These are phyloP conservation scores for Aspergillus sp. DNA, from an alignment of 2,329 filamentous ascomycete species.

Conservation along the genomic window DNA sequence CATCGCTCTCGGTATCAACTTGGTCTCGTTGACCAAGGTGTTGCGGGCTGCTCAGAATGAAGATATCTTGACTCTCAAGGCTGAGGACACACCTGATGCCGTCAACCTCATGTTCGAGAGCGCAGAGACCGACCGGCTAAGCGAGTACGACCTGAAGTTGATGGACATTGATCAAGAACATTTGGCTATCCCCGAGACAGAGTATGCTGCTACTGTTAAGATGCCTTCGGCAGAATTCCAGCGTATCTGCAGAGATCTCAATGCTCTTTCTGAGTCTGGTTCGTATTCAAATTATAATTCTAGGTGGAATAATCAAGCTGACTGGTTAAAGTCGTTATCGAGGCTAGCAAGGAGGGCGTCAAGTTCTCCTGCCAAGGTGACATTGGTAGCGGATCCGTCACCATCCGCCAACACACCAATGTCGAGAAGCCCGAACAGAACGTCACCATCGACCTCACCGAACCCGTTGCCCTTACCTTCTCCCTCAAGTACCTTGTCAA, in stretches of 20 bases:
- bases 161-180: conserved; percentile 99
- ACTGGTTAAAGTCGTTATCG: conserved; percentile 69
- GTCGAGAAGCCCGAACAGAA: conserved; percentile 84
- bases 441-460: conserved; percentile 83
- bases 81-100: conserved; percentile 91
- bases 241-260: conserved; percentile 89
- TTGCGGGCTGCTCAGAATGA: conserved; percentile 90
- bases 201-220: conserved; percentile 84
- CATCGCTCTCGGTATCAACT: conserved; percentile 95
- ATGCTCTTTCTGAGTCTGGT: conserved; percentile 94
- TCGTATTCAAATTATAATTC: conserved; percentile 30
- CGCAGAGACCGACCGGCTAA: conserved; percentile 79
- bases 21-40: conserved; percentile 94
- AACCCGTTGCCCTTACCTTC: conserved; percentile 92
- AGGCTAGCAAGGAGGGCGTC: conserved; percentile 94
- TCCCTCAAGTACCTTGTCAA: conserved; percentile 99
- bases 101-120: conserved; percentile 96
- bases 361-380: conserved; percentile 92
- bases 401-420: conserved; percentile 80
- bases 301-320: not conserved
- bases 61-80: conserved; percentile 93
- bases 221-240: conserved; percentile 90
- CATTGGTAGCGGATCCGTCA: conserved; percentile 92
- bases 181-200: conserved; percentile 96
- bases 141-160: conserved; percentile 99